Percentiles rank a stretch among this genome's conserved stretches.
Conservation (phyloP, 108 stramenopile genomes). For the Phaeodactylum tricornutum region DNA sequence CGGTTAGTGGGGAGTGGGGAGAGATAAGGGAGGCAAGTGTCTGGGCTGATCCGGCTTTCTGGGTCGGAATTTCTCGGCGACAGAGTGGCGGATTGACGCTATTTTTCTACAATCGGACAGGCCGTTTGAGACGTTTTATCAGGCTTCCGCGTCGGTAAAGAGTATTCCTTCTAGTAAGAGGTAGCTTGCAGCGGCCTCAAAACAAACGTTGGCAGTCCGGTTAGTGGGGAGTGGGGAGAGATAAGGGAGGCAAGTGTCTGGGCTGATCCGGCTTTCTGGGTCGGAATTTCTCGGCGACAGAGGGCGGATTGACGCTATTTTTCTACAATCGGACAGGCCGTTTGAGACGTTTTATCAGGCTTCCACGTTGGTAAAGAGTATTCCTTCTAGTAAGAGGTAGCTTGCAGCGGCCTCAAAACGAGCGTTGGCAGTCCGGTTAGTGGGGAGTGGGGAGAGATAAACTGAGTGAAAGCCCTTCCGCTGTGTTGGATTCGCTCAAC, state of each 20-base stretch:
- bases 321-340: too few species aligned
- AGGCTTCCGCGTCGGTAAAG: not conserved
- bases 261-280: too few species aligned
- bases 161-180: constrained; percentile 15
- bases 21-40: too few species aligned
- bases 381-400: constrained; percentile 20
- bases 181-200: constrained; percentile 30
- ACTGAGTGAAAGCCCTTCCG: constrained; percentile 6
- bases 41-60: too few species aligned
- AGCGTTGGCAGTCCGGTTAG: constrained; percentile 39
- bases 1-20: constrained; percentile 49
- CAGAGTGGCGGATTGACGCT: constrained; percentile 64
- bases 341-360: constrained; percentile 1
- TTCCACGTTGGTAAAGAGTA: not conserved
- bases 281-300: too few species aligned
- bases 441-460: constrained; percentile 47
- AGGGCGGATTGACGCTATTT: too few species aligned
- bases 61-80: too few species aligned
- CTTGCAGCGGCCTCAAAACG: constrained; percentile 36
- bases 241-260: too few species aligned
- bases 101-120: constrained; percentile 14
- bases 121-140: constrained; percentile 7
- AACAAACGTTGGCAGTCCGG: constrained; percentile 39
- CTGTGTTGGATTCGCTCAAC: constrained; percentile 20
- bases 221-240: constrained; percentile 51